Evolutionary conservation across 306 rosid genomes (phyloP).

Genomic region (Acacia acuminata): DNA sequence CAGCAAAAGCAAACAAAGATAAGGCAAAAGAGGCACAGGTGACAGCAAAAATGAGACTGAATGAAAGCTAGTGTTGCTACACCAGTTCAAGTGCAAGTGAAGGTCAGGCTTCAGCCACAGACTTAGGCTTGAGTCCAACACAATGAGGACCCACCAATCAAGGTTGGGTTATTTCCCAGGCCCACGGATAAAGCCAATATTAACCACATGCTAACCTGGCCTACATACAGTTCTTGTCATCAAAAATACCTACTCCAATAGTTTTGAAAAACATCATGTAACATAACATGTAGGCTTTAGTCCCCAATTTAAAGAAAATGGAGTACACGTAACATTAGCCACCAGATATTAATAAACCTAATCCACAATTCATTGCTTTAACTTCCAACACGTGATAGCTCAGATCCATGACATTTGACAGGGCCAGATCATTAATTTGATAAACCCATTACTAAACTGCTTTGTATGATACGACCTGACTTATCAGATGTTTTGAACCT

Average conservation of each 20-base stretch:
- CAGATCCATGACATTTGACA: neutral
- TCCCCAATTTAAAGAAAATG: conserved; percentile 17
- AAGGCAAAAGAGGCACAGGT: conserved; percentile 18
- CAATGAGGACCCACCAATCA: neutral
- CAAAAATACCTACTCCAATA: conserved; percentile 3
- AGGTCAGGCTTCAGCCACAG: too few relatives aligned
- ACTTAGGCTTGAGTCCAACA: neutral
- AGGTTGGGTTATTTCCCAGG: neutral
- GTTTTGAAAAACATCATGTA: neutral
- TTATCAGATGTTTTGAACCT: conserved; percentile 16
- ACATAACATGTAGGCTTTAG: neutral
- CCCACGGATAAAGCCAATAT: neutral
- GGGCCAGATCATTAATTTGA: neutral
- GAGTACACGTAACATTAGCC: conserved; percentile 21
- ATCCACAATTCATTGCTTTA: conserved; percentile 3
- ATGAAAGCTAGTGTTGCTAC: neutral
- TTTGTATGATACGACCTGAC: neutral
- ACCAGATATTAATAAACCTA: conserved; percentile 22
- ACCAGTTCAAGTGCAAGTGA: neutral
- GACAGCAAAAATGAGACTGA: conserved; percentile 1
- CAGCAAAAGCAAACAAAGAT: conserved; percentile 4
- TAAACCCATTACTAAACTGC: neutral
- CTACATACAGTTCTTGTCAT: neutral
- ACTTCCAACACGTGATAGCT: neutral
- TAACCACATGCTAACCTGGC: neutral